These are phyloP conservation scores for Metschnikowia proteae DNA, from an alignment of 805 yeast species.

Conservation along the genomic window DNA sequence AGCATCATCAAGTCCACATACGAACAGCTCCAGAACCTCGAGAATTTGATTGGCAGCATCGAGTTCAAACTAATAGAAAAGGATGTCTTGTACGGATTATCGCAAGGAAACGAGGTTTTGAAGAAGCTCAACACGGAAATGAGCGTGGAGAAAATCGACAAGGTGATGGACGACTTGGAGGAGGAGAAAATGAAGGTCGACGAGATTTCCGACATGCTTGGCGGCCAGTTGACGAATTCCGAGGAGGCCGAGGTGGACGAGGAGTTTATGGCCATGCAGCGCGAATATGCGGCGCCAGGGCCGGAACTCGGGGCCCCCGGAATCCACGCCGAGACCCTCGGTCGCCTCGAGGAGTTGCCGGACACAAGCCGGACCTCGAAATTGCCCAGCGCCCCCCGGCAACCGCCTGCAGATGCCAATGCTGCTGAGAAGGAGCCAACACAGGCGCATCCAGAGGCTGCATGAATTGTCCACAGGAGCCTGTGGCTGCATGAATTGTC, in stretches of 20 bases:
- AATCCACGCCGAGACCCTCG: not conserved
- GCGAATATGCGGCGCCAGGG: conserved; percentile 32
- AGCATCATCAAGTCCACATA: conserved; percentile 65
- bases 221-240: conserved; percentile 36
- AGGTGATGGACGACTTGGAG: conserved; percentile 75
- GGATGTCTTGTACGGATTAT: conserved; percentile 75
- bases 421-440: conserved; percentile 17
- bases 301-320: not conserved
- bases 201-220: conserved; percentile 58
- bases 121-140: conserved; percentile 74
- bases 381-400: conserved; percentile 11
- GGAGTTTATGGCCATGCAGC: conserved; percentile 51
- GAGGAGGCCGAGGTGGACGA: conserved; percentile 65
- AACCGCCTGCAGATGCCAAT: conserved; percentile 11
- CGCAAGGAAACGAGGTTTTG: conserved; percentile 76
- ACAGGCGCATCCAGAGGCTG: not conserved
- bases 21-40: conserved; percentile 74
- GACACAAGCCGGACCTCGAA: conserved; percentile 10
- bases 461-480: not conserved
- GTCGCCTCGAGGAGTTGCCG: conserved; percentile 6
- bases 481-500: too few species aligned
- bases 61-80: conserved; percentile 88
- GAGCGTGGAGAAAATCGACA: conserved; percentile 74
- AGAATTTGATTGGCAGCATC: conserved; percentile 70
- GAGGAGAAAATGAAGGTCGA: conserved; percentile 79